Percentiles rank a stretch among this genome's conserved stretches.
Conservation (phyloP, 2,329 filamentous ascomycete species). For the Fusarium nanum region DNA sequence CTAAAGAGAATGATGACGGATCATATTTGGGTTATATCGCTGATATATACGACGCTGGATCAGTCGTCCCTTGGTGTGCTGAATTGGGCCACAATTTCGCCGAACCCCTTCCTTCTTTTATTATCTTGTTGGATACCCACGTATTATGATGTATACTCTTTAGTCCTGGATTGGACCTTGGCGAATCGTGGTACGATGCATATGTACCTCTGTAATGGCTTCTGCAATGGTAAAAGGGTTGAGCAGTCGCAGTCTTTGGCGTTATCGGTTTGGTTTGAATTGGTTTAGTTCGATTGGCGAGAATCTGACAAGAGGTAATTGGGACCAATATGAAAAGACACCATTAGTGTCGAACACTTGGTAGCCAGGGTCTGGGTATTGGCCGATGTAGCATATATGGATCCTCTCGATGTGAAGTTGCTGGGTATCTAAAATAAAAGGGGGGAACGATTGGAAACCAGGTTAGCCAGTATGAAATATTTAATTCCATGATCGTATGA, state of each 20-base stretch:
- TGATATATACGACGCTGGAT: not conserved
- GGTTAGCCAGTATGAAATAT: conserved; percentile 3
- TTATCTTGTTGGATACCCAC: conserved; percentile 39
- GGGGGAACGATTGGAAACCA: not conserved
- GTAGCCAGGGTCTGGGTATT: not conserved
- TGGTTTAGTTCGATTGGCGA: not conserved
- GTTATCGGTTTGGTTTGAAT: conserved; percentile 16
- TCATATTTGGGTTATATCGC: not conserved
- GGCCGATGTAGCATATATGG: not conserved
- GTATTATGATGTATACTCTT: conserved; percentile 29
- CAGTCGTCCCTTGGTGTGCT: not conserved
- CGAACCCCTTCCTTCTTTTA: conserved; percentile 12
- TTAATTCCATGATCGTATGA: not conserved
- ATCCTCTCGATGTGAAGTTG: not conserved
- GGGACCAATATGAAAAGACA: not conserved
- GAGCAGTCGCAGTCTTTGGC: conserved; percentile 21
- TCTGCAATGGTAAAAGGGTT: conserved; percentile 11
- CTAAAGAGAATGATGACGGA: conserved; percentile 10
- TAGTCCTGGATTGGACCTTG: conserved; percentile 8
- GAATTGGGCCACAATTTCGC: not conserved
- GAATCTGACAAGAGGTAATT: conserved; percentile 16
- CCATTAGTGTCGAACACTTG: not conserved
- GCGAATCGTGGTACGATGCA: conserved; percentile 3
- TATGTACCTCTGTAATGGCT: conserved; percentile 20
- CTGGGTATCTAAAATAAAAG: not conserved